Conservation (phyloP, 208 protist genomes). For the Angomonas ambiguus region DNA sequence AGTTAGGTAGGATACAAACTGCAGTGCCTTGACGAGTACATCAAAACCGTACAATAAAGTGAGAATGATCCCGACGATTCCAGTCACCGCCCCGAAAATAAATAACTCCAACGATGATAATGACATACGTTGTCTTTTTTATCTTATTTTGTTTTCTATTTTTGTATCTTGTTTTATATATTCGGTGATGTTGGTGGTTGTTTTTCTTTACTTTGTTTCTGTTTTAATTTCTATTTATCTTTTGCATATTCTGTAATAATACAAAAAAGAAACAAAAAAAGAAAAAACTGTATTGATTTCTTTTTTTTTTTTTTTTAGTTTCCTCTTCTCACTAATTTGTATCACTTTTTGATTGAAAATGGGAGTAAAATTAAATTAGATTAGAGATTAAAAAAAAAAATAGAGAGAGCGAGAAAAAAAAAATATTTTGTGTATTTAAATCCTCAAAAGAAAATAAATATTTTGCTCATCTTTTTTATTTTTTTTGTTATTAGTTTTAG, state of each 20-base stretch:
- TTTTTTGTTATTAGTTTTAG: too few species aligned
- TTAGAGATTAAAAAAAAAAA: not conserved
- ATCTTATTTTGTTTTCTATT: slow-evolving; percentile 6
- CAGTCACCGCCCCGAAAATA: slow-evolving; percentile 50
- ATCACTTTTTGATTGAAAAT: too few species aligned
- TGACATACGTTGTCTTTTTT: not conserved
- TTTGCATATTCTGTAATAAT: slow-evolving; percentile 7
- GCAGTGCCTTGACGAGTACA: slow-evolving; percentile 13
- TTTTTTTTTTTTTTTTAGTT: too few species aligned
- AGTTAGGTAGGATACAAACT: not conserved
- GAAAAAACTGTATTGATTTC: too few species aligned
- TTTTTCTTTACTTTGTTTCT: too few species aligned
- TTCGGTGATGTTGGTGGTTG: not conserved
- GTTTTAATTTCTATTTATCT: not conserved
- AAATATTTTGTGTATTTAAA: too few species aligned
- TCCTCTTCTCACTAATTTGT: too few species aligned
- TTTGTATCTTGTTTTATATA: not conserved
- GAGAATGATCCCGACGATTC: slow-evolving; percentile 31
- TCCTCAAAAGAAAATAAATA: not conserved
- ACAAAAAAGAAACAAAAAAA: not conserved
- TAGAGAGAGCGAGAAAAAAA: not conserved
- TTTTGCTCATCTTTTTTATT: too few species aligned
- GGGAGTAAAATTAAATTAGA: too few species aligned
- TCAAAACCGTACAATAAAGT: slow-evolving; percentile 53
- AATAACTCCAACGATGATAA: slow-evolving; percentile 21